These are phyloP conservation scores for Thraustotheca clavata DNA, from an alignment of 352 stramenopile species.

Conservation along the genomic window DNA sequence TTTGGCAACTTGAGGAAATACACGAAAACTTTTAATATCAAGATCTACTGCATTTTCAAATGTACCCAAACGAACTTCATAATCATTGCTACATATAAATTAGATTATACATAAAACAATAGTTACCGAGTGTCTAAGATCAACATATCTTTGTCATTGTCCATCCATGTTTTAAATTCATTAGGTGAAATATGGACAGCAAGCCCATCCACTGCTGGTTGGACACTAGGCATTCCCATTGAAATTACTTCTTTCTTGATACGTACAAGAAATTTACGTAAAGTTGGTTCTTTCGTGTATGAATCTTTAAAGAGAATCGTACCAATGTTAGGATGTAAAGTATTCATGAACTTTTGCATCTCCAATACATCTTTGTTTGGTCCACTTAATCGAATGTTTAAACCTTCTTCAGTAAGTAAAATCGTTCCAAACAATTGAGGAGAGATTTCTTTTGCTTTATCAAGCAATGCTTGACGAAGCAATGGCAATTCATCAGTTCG, in stretches of 20 bases:
- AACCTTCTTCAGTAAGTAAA: slow-evolving; percentile 47
- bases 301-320: slow-evolving; percentile 63
- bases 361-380: slow-evolving; percentile 29
- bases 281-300: slow-evolving; percentile 37
- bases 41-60: slow-evolving; percentile 64
- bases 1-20: slow-evolving; percentile 38
- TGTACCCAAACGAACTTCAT: slow-evolving; percentile 61
- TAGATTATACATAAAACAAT: slow-evolving; percentile 21
- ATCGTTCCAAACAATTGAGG: slow-evolving; percentile 52
- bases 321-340: slow-evolving; percentile 31
- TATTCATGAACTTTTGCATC: slow-evolving; percentile 41
- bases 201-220: slow-evolving; percentile 36
- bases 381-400: slow-evolving; percentile 61
- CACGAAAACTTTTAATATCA: slow-evolving; percentile 61
- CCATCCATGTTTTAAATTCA: slow-evolving; percentile 57
- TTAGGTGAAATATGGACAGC: slow-evolving; percentile 48
- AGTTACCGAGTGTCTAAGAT: slow-evolving; percentile 55
- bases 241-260: slow-evolving; percentile 78
- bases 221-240: slow-evolving; percentile 48
- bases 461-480: slow-evolving; percentile 34
- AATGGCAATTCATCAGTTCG: slow-evolving; percentile 27
- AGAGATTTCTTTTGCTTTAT: slow-evolving; percentile 11
- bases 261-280: slow-evolving; percentile 62
- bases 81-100: slow-evolving; percentile 43
- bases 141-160: slow-evolving; percentile 55